These are phyloP conservation scores for sorghum (Sorghum bicolor) DNA, from an alignment of 176 grass and related monocot genomes.

Conservation along the genomic window Sorghum_bicolor_NCBIv3 NC_012870.2:65111001-65111500, in stretches of 20 bases:
- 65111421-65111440: slow-evolving; percentile 70
- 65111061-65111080: not conserved
- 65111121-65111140: not conserved
- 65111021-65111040: not conserved
- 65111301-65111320: not conserved
- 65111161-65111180: not conserved
- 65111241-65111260: not conserved
- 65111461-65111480: slow-evolving; percentile 51
- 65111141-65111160: slow-evolving; percentile 1
- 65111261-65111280: not conserved
- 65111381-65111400: slow-evolving; percentile 64
- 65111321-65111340: not conserved
- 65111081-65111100: slow-evolving; percentile 1
- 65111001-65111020: not conserved
- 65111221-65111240: not conserved
- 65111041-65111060: not conserved
- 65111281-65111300: not conserved
- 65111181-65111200: not conserved
- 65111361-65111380: slow-evolving; percentile 48
- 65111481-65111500: slow-evolving; percentile 57
- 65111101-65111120: not conserved
- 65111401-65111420: slow-evolving; percentile 64
- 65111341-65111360: slow-evolving; percentile 14
- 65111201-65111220: not conserved
- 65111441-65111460: slow-evolving; percentile 60